Conservation (phyloP, 2,329 filamentous ascomycete species). For the Hypoxylon sp. region DNA sequence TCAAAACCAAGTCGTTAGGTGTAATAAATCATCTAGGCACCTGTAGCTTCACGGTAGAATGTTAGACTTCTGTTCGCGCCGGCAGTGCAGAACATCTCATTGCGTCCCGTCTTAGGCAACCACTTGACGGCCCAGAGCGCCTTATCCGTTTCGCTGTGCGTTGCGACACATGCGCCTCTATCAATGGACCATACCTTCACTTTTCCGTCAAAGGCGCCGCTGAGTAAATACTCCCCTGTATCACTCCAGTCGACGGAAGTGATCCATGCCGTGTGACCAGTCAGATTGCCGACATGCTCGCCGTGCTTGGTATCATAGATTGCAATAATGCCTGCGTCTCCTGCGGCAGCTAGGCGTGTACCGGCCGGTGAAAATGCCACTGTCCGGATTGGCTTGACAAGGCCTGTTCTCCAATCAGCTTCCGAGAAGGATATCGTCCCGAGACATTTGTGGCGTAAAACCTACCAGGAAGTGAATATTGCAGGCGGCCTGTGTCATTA, state of each 20-base stretch:
- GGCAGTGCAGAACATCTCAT: constrained; percentile 82
- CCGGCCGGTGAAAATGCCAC: constrained; percentile 90
- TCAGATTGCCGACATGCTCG: constrained; percentile 89
- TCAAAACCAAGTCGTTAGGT: neutral
- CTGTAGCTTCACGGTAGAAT: constrained; percentile 89
- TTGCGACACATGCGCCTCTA: constrained; percentile 86
- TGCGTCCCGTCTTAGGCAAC: constrained; percentile 80
- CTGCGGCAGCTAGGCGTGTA: constrained; percentile 88
- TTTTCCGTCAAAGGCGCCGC: constrained; percentile 91
- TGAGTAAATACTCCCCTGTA: constrained; percentile 91
- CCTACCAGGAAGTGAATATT: constrained; percentile 86
- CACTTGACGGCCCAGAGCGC: constrained; percentile 87
- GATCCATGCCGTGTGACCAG: constrained; percentile 83
- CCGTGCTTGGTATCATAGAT: constrained; percentile 94
- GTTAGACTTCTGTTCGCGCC: constrained; percentile 82
- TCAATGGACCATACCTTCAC: constrained; percentile 97
- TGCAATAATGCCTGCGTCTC: constrained; percentile 89
- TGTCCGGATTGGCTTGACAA: constrained; percentile 87
- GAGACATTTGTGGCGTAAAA: neutral
- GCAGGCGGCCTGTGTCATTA: constrained; percentile 87
- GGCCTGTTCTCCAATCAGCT: constrained; percentile 65
- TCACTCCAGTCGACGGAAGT: constrained; percentile 93
- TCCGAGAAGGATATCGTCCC: neutral
- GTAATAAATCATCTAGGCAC: constrained; percentile 53
- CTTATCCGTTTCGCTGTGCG: constrained; percentile 91